Percentiles rank a stretch among this genome's conserved stretches.
Evolutionary conservation across 495 filamentous ascomycete genomes (phyloP).

Genomic region (Aspergillus nidulans): DNA sequence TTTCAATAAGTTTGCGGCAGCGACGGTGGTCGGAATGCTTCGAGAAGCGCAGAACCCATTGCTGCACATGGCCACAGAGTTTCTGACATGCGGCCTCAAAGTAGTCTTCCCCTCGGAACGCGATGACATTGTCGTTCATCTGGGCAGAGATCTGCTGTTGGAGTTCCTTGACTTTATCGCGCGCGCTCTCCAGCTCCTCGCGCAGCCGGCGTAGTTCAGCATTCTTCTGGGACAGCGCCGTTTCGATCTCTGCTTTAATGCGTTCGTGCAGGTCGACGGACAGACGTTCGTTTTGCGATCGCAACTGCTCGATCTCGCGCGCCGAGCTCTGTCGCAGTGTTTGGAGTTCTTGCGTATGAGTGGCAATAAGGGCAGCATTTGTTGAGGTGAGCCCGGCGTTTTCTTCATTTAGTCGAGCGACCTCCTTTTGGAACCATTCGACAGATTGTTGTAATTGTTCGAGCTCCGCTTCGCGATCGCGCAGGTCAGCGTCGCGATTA

Average conservation of each 20-base stretch:
- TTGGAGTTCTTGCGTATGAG: conserved; percentile 61
- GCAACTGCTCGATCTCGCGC: conserved; percentile 61
- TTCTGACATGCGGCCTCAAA: conserved; percentile 92
- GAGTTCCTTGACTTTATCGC: conserved; percentile 72
- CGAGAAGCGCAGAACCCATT: conserved; percentile 95
- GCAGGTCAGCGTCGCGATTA: conserved; percentile 50
- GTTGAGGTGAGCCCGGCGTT: conserved; percentile 69
- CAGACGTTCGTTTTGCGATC: conserved; percentile 54
- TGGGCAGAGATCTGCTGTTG: conserved; percentile 76
- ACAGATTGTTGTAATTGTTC: conserved; percentile 72
- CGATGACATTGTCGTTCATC: conserved; percentile 69
- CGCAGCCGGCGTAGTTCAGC: conserved; percentile 71
- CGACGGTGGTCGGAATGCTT: conserved; percentile 87
- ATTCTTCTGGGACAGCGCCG: conserved; percentile 66
- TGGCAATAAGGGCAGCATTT: conserved; percentile 60
- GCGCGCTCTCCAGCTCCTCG: conserved; percentile 69
- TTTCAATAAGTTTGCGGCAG: conserved; percentile 73
- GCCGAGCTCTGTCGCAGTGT: conserved; percentile 47
- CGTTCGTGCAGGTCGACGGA: conserved; percentile 59
- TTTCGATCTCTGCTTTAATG: conserved; percentile 56
- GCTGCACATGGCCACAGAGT: conserved; percentile 87
- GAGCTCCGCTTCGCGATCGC: conserved; percentile 70
- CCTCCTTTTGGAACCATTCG: conserved; percentile 73
- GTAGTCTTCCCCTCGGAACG: conserved; percentile 82
- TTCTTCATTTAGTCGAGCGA: conserved; percentile 64